Evolutionary conservation across 495 filamentous ascomycete genomes (phyloP), one percentile per base, ranked within the genome.

Genomic region (Penicillium paradoxum): DNA sequence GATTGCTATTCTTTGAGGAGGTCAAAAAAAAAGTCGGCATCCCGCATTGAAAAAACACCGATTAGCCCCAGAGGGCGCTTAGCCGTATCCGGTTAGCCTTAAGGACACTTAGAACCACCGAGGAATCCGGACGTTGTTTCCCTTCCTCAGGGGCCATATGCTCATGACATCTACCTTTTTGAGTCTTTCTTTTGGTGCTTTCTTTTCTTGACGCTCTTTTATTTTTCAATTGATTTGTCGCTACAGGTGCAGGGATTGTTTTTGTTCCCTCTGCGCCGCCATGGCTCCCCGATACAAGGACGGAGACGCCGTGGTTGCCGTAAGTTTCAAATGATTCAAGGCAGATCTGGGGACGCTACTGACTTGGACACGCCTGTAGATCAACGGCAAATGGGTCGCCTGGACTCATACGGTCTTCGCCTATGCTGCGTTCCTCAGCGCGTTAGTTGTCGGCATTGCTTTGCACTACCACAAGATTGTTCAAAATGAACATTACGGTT

Each of bases 381-480:
- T 97, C 44, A 91, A 89, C 60, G 95, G 90, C 59, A 88, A 87
- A 79, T 97, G 90, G 91, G 75, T 99, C 50, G 85, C 91, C 19
- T 93, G 87, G 83, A 65, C 83, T 40, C 95, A 99, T 73, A 97
- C 95, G 11, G 66, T 77, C 40, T 75, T 86, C 47, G 93, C 92
- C 33, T 97, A 95, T 62, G 83, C 84, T 54, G 95, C 91, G 39
- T 99, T 99, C 70, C 61, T 97, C 38, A 90, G 91, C 65, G 95
- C 95, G 48, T 74, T 99, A 55, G 65, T 93, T 45, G 84, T 95
- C 55, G 95, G 95, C 62, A 70, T 87, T 65, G 84, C 75, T 45
- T 75, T 99, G 42, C 95, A 99, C 72, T 97, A 91, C 70, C 82
- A 85, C 58, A 97, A 97, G 78, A 99, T 99, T 49, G 95, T 99